A percentile compares a stretch with the other conserved stretches of the same genome.
Conservation (phyloP, 208 protist genomes). For the Leptomonas pyrrhocoris region DNA sequence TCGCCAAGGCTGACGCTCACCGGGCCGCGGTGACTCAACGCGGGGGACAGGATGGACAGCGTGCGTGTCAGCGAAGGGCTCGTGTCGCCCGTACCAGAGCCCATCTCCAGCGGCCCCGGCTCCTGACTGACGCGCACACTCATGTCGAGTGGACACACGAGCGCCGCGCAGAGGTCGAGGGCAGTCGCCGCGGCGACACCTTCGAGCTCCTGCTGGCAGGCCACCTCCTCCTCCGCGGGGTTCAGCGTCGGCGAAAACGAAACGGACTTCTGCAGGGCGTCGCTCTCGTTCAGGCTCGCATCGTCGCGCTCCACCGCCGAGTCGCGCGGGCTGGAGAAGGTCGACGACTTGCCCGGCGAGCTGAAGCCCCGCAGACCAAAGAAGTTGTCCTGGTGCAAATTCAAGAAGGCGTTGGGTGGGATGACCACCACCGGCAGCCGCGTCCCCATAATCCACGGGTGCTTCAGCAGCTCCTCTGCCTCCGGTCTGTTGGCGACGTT, state of each 20-base stretch:
- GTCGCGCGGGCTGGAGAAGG: constrained; percentile 42
- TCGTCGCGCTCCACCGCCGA: constrained; percentile 37
- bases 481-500: constrained; percentile 68
- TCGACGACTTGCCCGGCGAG: constrained; percentile 32
- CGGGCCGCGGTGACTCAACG: constrained; percentile 37
- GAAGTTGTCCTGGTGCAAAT: constrained; percentile 32
- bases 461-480: constrained; percentile 73
- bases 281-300: constrained; percentile 35
- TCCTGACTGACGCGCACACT: constrained; percentile 12
- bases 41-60: constrained; percentile 37
- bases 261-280: constrained; percentile 31
- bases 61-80: constrained; percentile 39
- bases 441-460: constrained; percentile 81
- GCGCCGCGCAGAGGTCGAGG: constrained; percentile 62
- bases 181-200: constrained; percentile 71
- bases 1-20: constrained; percentile 41
- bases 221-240: constrained; percentile 54
- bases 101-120: constrained; percentile 10
- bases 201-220: constrained; percentile 80
- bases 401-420: constrained; percentile 16
- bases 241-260: constrained; percentile 24
- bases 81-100: constrained; percentile 29
- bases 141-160: constrained; percentile 51
- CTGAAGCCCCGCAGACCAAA: constrained; percentile 8
- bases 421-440: constrained; percentile 21